Conservation (phyloP, 1,139 yeast species). For the Taphrina populina region DNA sequence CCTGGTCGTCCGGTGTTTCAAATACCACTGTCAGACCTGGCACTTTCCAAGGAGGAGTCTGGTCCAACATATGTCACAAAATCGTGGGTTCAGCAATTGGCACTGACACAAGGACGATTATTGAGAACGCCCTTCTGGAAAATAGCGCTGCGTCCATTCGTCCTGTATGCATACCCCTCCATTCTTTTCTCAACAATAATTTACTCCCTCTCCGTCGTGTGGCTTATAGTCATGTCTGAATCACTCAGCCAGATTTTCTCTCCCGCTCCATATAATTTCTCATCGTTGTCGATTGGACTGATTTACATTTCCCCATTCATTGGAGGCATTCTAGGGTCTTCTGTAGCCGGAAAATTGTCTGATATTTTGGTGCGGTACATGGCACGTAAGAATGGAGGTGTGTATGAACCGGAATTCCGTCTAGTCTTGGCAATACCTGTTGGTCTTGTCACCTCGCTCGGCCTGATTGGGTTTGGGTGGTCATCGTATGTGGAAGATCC, state of each 20-base stretch:
- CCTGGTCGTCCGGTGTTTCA: background rate
- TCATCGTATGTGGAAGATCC: slow-evolving; percentile 51
- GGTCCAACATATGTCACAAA: background rate
- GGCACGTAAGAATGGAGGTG: slow-evolving; percentile 51
- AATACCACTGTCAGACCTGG: background rate
- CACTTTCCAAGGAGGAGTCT: background rate
- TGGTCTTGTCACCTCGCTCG: slow-evolving; percentile 52
- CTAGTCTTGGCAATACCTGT: slow-evolving; percentile 57
- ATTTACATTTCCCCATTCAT: slow-evolving; percentile 59
- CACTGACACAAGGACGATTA: slow-evolving; percentile 51
- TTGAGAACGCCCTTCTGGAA: slow-evolving; percentile 58
- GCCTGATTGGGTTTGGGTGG: slow-evolving; percentile 67
- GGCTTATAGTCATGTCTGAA: slow-evolving; percentile 64
- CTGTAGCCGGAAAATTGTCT: slow-evolving; percentile 55
- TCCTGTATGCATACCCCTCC: slow-evolving; percentile 55
- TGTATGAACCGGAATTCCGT: slow-evolving; percentile 65
- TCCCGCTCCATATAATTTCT: slow-evolving; percentile 52
- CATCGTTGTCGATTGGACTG: slow-evolving; percentile 56
- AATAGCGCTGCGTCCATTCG: slow-evolving; percentile 59
- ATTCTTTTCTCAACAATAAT: slow-evolving; percentile 56
- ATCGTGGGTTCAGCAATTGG: slow-evolving; percentile 30
- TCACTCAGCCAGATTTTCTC: slow-evolving; percentile 56
- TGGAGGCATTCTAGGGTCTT: slow-evolving; percentile 61
- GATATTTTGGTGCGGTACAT: slow-evolving; percentile 50
- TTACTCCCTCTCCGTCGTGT: slow-evolving; percentile 60